phyloP scores from a whole-genome alignment of 1,139 yeast species.

The Nadsonia starkeyi-henricii region DNA sequence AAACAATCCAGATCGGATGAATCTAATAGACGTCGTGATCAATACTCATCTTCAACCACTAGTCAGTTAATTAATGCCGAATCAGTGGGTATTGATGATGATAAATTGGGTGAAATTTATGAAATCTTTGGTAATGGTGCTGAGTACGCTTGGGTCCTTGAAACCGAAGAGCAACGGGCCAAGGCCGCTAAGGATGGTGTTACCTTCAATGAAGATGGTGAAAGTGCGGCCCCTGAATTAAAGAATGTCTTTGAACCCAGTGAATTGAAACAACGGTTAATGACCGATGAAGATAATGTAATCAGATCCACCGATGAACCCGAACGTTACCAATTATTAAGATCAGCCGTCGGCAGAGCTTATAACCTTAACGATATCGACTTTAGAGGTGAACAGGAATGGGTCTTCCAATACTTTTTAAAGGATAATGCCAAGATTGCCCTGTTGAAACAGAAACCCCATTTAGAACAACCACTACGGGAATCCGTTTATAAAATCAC shows the following conservation, averaged over 20 bases:
- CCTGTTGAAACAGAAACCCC: slow-evolving; percentile 20
- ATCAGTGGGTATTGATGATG: slow-evolving; percentile 73
- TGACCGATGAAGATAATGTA: slow-evolving; percentile 83
- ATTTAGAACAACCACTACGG: slow-evolving; percentile 46
- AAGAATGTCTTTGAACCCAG: slow-evolving; percentile 91
- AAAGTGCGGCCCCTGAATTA: slow-evolving; percentile 39
- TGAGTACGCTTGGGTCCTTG: slow-evolving; percentile 96
- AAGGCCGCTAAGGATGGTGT: slow-evolving; percentile 36
- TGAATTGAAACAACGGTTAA: slow-evolving; percentile 77
- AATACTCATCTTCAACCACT: slow-evolving; percentile 3
- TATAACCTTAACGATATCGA: slow-evolving; percentile 54
- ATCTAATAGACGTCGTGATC: slow-evolving; percentile 21
- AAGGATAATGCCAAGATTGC: slow-evolving; percentile 26
- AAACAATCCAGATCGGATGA: slow-evolving; percentile 16
- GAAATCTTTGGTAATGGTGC: slow-evolving; percentile 97
- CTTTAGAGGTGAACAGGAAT: slow-evolving; percentile 54
- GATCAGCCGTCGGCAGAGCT: slow-evolving; percentile 42
- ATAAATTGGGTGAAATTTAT: slow-evolving; percentile 79
- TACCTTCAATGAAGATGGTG: slow-evolving; percentile 32
- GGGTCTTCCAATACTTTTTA: slow-evolving; percentile 37
- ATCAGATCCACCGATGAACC: slow-evolving; percentile 84
- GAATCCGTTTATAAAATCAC: slow-evolving; percentile 65
- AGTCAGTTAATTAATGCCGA: slow-evolving; percentile 36
- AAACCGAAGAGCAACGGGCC: slow-evolving; percentile 32
- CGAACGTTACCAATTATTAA: slow-evolving; percentile 73